Base-by-base conservation (phyloP, 1,284 basidiomycete genomes). In the Cystobasidium slooffiae region DNA sequence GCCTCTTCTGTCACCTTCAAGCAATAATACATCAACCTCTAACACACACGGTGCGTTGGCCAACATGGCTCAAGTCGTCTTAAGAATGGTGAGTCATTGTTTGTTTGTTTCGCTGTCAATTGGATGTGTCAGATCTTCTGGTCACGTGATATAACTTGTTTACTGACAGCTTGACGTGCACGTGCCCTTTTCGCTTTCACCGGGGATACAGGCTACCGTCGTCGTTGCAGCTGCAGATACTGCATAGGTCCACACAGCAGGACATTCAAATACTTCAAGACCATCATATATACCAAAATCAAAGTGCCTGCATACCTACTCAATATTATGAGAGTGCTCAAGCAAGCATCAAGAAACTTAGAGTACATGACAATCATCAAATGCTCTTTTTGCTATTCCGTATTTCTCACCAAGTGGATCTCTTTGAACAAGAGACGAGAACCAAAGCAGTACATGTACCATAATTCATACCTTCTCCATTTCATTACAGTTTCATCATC, bases 171-270 rank as follows among this genome's bases (percentile, higher is more conserved):
- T 37, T 56, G 24, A 56, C 56, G 31, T 31, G 31, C 52, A 41
- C 39, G 31, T 59, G 56, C 56, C 20, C n/a, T n/a, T 55, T 68
- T 46, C 58, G 16, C 4, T 20, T 6, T 31, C 31, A 31, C 8
- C 37, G 22, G 53, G 56, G 5, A 5, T 4, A 56, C n/a, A 66
- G 64, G 64, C 64, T 10, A 66, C 51, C 49, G 64, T 66, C 7
- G 51, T 66, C 1, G 49, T 66, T 6, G 41, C 12, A 49, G 64
- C 64, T 53, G 64, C 64, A 22, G 51, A 66, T 51, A 66, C 64
- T 67, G 39, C 49, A 20, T 67, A 24, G 53, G 43, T 1, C 1
- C 8, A 3, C 56, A 9, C 9, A 41, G 31, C n/a, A 8, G 44
- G n/a, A 47, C 6, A 49, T n/a, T 14, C 18, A 59, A 31, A 49